Percentiles rank a stretch among this genome's conserved stretches.
Evolutionary conservation across 2,329 filamentous ascomycete genomes (phyloP).

Genomic region (Trichothecium sympodiale): DNA sequence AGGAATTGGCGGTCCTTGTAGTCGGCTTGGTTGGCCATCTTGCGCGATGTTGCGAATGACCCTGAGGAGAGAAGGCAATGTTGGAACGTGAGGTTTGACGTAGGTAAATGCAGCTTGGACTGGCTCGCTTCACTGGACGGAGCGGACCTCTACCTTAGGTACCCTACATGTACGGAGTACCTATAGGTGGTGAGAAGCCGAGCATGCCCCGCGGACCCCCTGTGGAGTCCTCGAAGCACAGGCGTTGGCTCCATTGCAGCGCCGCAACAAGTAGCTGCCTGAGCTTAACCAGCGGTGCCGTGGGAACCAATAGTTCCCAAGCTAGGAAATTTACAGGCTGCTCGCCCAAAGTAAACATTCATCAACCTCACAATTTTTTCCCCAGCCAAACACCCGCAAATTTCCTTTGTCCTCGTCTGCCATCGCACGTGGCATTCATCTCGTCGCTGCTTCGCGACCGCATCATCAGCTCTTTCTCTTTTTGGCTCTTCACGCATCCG

Average conservation of each 20-base stretch:
- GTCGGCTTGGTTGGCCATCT: conserved; percentile 42
- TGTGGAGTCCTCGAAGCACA: no score
- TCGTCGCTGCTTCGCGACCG: background rate
- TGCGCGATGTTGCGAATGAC: conserved; percentile 6
- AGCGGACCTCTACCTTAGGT: no score
- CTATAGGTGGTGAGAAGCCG: no score
- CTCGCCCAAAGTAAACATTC: conserved; percentile 5
- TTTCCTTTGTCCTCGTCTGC: background rate
- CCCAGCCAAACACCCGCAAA: background rate
- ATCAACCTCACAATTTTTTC: background rate
- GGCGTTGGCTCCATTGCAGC: no score
- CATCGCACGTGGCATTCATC: background rate
- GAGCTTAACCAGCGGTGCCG: no score
- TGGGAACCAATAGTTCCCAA: no score
- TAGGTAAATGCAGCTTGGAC: no score
- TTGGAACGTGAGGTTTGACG: background rate
- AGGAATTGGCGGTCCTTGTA: conserved; percentile 88
- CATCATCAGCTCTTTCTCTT: background rate
- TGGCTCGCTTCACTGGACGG: no score
- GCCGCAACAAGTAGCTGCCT: no score
- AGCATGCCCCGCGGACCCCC: no score
- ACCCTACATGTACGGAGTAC: no score
- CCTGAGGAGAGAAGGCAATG: background rate
- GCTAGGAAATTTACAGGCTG: background rate
- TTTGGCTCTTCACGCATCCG: background rate